Evolutionary conservation across 2,329 filamentous ascomycete genomes (phyloP).

Genomic region (Xylariaceae sp.): DNA sequence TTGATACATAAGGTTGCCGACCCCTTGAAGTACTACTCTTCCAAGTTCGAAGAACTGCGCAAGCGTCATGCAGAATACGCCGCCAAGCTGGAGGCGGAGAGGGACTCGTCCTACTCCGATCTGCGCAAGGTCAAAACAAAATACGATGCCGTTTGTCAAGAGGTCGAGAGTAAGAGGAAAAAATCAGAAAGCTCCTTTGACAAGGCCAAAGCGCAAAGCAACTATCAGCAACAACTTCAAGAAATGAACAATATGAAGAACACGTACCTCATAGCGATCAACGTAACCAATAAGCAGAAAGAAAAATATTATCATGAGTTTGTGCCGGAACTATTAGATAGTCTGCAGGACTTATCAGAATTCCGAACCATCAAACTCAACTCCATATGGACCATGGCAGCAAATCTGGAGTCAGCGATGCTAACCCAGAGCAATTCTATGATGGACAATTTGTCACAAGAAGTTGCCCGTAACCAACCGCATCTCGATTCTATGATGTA

Average conservation of each 20-base stretch:
- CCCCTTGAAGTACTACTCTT: slow-evolving; percentile 68
- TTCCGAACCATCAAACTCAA: slow-evolving; percentile 82
- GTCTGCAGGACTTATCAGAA: slow-evolving; percentile 88
- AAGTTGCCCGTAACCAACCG: slow-evolving; percentile 84
- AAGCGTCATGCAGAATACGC: slow-evolving; percentile 89
- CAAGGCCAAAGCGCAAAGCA: slow-evolving; percentile 83
- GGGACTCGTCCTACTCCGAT: slow-evolving; percentile 76
- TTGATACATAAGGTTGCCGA: slow-evolving; percentile 78
- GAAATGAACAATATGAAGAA: slow-evolving; percentile 99
- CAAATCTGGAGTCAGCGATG: slow-evolving; percentile 72
- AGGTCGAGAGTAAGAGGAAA: slow-evolving; percentile 89
- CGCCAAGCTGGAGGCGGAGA: slow-evolving; percentile 80
- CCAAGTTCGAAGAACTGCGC: slow-evolving; percentile 82
- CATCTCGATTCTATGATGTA: slow-evolving; percentile 97
- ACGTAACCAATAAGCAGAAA: slow-evolving; percentile 96
- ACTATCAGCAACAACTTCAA: slow-evolving; percentile 84
- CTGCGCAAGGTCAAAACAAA: slow-evolving; percentile 86
- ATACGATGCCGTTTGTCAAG: slow-evolving; percentile 89
- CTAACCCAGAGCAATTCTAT: slow-evolving; percentile 67
- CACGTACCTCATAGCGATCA: slow-evolving; percentile 92
- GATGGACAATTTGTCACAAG: slow-evolving; percentile 65
- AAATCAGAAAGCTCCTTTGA: slow-evolving; percentile 94
- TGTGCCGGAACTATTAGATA: slow-evolving; percentile 86
- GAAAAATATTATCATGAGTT: slow-evolving; percentile 97
- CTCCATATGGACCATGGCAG: slow-evolving; percentile 74